These are phyloP conservation scores for Suhomyces maxii DNA, from an alignment of 1,139 yeast species.

Conservation along the genomic window DNA sequence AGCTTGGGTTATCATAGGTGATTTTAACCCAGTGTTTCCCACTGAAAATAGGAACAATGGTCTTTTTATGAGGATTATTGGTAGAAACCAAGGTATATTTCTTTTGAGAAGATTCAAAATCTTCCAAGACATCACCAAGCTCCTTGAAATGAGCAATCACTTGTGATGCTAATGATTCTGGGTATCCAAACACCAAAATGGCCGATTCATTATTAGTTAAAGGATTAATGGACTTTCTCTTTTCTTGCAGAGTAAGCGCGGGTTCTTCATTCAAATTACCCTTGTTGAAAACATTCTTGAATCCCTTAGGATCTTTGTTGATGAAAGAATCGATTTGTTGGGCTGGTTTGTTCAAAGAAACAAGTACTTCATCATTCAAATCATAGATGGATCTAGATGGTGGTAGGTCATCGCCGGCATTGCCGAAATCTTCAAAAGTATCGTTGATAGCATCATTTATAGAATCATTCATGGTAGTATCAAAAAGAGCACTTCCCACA, in stretches of 20 bases:
- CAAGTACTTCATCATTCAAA: slow-evolving; percentile 44
- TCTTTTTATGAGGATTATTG: slow-evolving; percentile 8
- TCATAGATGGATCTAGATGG: slow-evolving; percentile 63
- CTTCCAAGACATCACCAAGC: slow-evolving; percentile 80
- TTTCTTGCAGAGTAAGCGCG: slow-evolving; percentile 3
- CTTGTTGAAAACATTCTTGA: slow-evolving; percentile 46
- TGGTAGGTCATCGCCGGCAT: slow-evolving; percentile 49
- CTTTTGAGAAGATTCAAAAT: slow-evolving; percentile 49
- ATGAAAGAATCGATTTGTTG: slow-evolving; percentile 37
- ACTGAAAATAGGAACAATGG: slow-evolving; percentile 65
- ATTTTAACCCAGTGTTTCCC: slow-evolving; percentile 89
- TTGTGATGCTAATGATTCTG: slow-evolving; percentile 66
- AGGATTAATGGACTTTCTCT: slow-evolving; percentile 20
- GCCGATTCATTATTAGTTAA: slow-evolving; percentile 52
- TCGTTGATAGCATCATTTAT: slow-evolving; percentile 35
- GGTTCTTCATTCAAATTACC: slow-evolving; percentile 11
- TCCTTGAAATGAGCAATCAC: slow-evolving; percentile 75
- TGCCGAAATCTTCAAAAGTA: slow-evolving; percentile 25
- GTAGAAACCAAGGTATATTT: slow-evolving; percentile 8
- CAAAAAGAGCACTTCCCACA: slow-evolving; percentile 10
- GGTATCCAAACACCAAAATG: slow-evolving; percentile 85
- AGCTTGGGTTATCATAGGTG: slow-evolving; percentile 72
- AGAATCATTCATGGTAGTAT: slow-evolving; percentile 18
- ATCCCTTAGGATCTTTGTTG: slow-evolving; percentile 48
- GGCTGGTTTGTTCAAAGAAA: slow-evolving; percentile 35